Percentiles rank a stretch among this genome's conserved stretches.
These are phyloP conservation scores for Apiospora arundinis DNA, from an alignment of 2,329 filamentous ascomycete genomes.

Conservation along the genomic window DNA sequence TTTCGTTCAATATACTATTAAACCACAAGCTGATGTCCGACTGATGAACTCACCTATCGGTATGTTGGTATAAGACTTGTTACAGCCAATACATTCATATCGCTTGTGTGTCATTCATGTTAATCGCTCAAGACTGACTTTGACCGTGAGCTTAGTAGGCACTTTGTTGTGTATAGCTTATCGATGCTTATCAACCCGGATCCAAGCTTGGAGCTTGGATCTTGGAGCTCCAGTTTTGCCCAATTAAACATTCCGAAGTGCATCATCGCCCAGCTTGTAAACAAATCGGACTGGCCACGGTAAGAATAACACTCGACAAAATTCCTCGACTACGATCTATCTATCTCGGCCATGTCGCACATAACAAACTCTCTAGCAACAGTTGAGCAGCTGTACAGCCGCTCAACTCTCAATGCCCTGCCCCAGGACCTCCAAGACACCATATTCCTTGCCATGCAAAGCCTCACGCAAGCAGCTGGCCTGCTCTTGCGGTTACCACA, in stretches of 20 bases:
- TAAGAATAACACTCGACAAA: background rate
- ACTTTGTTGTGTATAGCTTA: background rate
- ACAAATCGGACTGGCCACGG: background rate
- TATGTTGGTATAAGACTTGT: background rate
- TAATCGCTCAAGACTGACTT: no score
- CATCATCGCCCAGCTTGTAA: background rate
- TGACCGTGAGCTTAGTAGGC: no score
- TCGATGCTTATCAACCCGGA: conserved; percentile 1
- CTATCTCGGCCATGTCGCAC: conserved; percentile 54
- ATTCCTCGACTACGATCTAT: background rate
- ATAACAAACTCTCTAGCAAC: conserved; percentile 77
- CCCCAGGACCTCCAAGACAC: conserved; percentile 74
- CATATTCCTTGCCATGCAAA: conserved; percentile 73
- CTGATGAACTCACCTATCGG: no score
- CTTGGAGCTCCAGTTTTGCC: background rate
- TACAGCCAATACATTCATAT: no score
- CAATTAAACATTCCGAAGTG: background rate
- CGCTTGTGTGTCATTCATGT: no score
- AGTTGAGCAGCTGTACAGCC: conserved; percentile 69
- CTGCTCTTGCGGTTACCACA: conserved; percentile 85
- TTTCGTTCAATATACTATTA: no score
- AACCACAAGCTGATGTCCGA: no score
- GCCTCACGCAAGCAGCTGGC: conserved; percentile 78
- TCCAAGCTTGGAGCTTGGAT: background rate
- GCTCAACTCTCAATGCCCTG: conserved; percentile 61